Evolutionary conservation across 805 yeast genomes (phyloP).

Genomic region (Yamadazyma sp.): DNA sequence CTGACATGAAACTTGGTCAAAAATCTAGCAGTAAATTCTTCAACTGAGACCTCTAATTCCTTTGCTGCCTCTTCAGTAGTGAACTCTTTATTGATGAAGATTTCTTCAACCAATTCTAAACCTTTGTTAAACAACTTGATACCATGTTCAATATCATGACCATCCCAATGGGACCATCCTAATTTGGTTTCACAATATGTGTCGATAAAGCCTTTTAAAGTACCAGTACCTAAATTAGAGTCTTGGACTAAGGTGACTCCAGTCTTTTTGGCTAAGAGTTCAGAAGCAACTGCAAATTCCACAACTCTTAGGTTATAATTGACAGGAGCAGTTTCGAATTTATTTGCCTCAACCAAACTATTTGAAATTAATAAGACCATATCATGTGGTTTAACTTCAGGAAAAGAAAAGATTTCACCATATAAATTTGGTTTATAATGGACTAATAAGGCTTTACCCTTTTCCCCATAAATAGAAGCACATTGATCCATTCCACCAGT

Average conservation of each 20-base stretch:
- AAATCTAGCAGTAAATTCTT: slow-evolving; percentile 43
- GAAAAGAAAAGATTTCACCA: slow-evolving; percentile 55
- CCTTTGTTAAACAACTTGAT: slow-evolving; percentile 36
- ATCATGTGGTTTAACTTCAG: slow-evolving; percentile 38
- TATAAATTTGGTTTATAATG: slow-evolving; percentile 57
- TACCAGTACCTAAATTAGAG: slow-evolving; percentile 55
- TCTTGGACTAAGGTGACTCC: slow-evolving; percentile 43
- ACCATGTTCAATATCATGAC: slow-evolving; percentile 42
- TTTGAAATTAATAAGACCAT: slow-evolving; percentile 61
- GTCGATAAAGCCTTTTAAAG: slow-evolving; percentile 63
- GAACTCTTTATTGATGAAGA: slow-evolving; percentile 35
- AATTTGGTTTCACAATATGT: slow-evolving; percentile 37
- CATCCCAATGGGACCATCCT: slow-evolving; percentile 39
- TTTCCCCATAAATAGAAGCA: slow-evolving; percentile 64
- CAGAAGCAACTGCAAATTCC: slow-evolving; percentile 68
- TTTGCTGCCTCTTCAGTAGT: slow-evolving; percentile 47
- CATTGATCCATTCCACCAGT: slow-evolving; percentile 83
- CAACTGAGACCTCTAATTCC: slow-evolving; percentile 38
- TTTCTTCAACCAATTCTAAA: slow-evolving; percentile 43
- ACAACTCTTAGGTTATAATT: slow-evolving; percentile 71
- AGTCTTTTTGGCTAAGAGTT: slow-evolving; percentile 48
- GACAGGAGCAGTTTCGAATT: slow-evolving; percentile 65
- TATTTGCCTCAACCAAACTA: slow-evolving; percentile 59
- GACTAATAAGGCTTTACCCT: slow-evolving; percentile 54
- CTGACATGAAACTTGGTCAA: slow-evolving; percentile 54